A percentile compares a stretch with the other conserved stretches of the same genome.
Evolutionary conservation across 2,329 filamentous ascomycete genomes (phyloP).

Genomic region (Ceratocystis papillata): DNA sequence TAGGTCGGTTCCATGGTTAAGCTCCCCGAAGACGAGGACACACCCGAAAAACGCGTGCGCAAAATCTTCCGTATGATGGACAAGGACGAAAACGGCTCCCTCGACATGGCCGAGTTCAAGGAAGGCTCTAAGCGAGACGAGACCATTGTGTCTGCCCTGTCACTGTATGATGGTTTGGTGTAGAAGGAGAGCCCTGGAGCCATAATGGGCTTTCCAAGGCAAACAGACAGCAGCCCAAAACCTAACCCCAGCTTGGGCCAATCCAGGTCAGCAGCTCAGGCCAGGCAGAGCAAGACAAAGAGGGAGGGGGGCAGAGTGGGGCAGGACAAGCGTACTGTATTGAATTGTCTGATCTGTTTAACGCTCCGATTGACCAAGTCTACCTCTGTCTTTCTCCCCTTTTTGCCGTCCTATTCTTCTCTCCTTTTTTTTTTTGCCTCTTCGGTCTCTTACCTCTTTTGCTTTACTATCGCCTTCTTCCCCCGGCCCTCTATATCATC

Average conservation of each 20-base stretch:
- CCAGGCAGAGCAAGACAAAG: constrained; percentile 6
- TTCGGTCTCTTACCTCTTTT: background rate
- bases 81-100: constrained; percentile 95
- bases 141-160: constrained; percentile 94
- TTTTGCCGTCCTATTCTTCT: background rate
- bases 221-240: no score
- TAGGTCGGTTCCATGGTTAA: constrained; percentile 99
- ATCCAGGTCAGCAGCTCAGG: no score
- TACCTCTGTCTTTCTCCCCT: background rate
- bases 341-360: constrained; percentile 9
- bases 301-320: background rate
- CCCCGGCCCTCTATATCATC: no score
- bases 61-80: constrained; percentile 99
- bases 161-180: constrained; percentile 90
- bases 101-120: constrained; percentile 98
- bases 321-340: background rate
- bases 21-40: constrained; percentile 95
- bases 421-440: background rate
- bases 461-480: background rate
- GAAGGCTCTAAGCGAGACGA: constrained; percentile 98
- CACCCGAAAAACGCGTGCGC: constrained; percentile 90
- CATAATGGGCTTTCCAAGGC: no score
- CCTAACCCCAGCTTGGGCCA: no score
- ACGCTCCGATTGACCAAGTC: background rate
- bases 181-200: constrained; percentile 32